Evolutionary conservation across 768 basidiomycete species (phyloP), one percentile per base, ranked within the genome.

Genomic region (Lentinula raphanica): DNA sequence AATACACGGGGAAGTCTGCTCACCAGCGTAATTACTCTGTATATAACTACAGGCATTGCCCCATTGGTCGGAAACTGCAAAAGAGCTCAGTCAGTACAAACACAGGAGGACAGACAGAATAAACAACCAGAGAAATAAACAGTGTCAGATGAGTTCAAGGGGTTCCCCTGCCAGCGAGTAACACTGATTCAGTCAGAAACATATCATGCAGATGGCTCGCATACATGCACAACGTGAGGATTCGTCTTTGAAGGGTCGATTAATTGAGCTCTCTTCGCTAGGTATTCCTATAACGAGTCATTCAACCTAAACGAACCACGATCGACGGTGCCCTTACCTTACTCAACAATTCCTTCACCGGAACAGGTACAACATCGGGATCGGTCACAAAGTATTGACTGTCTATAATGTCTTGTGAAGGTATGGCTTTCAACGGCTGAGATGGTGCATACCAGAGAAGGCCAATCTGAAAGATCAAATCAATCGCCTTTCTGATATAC

Each of bases 361-460:
- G 94, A 8, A 94, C 78, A 57, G 87, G 79, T 39, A 77, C 78
- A 25, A 89, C 77, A 1, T 91, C 87, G 0, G 94, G 96, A 68
- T 98, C 97, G 1, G 92, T 81, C n/a, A 98, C 89, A 71, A 91
- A 98, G 72, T 90, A 90, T 66, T 88, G 84, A 36, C 85, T 88
- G 61, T 97, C 94, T 90, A 68, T 57, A 21, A 45, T n/a, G 1
- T 25, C 21, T 28, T 39, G 21, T 40, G 54, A 54, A 23, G 15
- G 48, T 42, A 36, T 31, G 17, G 3, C 28, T 2, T 13, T 59
- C 8, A 12, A 9, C 46, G 38, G 13, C 32, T 8, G 13, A 15
- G 45, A 46, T 32, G 3, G 23, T 48, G 62, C 74, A 64, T 67
- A 90, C 90, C 91, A 42, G 90, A 85, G 66, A 94, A 94, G 35